Conservation (phyloP, 2,329 filamentous ascomycete species). For the Colletotrichum sojae region DNA sequence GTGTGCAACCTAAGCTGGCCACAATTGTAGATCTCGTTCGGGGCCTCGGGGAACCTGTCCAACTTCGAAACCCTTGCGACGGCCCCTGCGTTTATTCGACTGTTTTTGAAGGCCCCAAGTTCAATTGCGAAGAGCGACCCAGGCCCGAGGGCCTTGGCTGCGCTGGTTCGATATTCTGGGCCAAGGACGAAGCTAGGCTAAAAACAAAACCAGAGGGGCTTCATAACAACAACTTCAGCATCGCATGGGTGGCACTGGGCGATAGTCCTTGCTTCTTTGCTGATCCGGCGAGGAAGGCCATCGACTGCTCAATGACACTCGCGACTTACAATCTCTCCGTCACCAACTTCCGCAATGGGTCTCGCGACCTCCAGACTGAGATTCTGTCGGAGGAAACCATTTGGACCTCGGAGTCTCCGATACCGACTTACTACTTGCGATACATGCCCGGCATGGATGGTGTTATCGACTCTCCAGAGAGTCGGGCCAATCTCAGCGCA, state of each 20-base stretch:
- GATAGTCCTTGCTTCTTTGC: not conserved
- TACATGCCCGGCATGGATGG: not conserved
- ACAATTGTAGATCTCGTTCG: not conserved
- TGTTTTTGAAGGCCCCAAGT: not conserved
- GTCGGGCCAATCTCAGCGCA: not conserved
- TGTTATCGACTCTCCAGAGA: not conserved
- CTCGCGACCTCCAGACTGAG: not conserved
- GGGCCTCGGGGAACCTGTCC: conserved; percentile 9
- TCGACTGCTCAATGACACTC: conserved; percentile 6
- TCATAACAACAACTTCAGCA: conserved; percentile 6
- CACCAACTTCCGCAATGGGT: conserved; percentile 7
- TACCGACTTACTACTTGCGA: not conserved
- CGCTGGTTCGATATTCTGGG: not conserved
- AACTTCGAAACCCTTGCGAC: conserved; percentile 2
- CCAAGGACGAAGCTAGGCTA: not conserved
- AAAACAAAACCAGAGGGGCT: not conserved
- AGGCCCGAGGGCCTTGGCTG: not conserved
- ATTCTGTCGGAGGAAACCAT: not conserved
- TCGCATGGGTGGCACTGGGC: not conserved
- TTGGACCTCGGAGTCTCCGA: not conserved
- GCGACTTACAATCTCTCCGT: conserved; percentile 11
- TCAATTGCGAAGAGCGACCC: not conserved
- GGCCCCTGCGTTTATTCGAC: conserved; percentile 10
- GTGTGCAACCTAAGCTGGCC: not conserved
- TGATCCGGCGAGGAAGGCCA: not conserved